Conservation (phyloP, 257 asterid species). For the Solanum commersonii region DNA sequence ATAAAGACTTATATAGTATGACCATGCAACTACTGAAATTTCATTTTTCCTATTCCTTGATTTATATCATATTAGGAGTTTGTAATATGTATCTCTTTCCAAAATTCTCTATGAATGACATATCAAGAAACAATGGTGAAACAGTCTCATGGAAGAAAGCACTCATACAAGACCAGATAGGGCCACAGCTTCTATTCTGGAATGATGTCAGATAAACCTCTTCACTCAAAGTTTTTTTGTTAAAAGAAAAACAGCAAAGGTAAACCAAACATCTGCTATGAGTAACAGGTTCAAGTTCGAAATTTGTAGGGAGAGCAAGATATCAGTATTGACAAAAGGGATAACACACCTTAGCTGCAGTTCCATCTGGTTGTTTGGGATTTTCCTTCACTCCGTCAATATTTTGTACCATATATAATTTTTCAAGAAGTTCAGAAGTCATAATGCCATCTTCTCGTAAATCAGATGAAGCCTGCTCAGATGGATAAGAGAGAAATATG, state of each 20-base stretch:
- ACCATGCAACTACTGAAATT: not conserved
- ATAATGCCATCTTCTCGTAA: conserved; percentile 72
- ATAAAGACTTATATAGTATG: not conserved
- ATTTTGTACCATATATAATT: conserved; percentile 19
- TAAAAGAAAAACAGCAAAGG: not conserved
- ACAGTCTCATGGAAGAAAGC: not conserved
- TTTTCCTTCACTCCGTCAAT: conserved; percentile 12
- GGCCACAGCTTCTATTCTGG: not conserved
- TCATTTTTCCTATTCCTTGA: not conserved
- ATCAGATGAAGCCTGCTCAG: conserved; percentile 56
- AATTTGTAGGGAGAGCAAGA: not conserved
- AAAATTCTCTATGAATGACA: not conserved
- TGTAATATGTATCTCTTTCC: too few relatives aligned
- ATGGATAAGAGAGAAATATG: not conserved
- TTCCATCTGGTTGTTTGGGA: conserved; percentile 13
- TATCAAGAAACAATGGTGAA: not conserved
- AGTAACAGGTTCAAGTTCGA: not conserved
- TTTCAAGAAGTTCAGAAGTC: conserved; percentile 70
- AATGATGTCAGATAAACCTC: not conserved
- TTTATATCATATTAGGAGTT: not conserved
- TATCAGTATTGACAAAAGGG: not conserved
- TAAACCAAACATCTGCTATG: not conserved
- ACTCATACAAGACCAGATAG: not conserved
- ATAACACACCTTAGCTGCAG: conserved; percentile 7
- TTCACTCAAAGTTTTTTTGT: not conserved